Conservation (phyloP, 495 filamentous ascomycete genomes). For the Talaromyces ruber region DNA sequence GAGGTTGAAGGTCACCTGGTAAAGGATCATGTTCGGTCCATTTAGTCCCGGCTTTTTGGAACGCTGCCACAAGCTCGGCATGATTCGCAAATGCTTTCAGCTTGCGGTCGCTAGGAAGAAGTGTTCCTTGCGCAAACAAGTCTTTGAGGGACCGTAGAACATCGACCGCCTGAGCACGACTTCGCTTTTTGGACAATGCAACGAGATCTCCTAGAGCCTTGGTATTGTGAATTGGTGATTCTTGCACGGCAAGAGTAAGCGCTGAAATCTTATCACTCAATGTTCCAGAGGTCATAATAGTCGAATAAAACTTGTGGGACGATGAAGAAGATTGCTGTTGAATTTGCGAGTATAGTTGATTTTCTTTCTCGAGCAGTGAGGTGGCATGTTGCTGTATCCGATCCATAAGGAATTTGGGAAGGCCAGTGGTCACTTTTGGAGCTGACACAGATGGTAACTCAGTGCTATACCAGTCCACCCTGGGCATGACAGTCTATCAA, state of each 20-base stretch:
- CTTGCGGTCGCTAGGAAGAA: slow-evolving; percentile 76
- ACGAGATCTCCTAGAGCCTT: slow-evolving; percentile 82
- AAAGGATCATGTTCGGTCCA: slow-evolving; percentile 63
- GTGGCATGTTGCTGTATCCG: slow-evolving; percentile 69
- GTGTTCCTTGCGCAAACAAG: slow-evolving; percentile 77
- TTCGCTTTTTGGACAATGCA: slow-evolving; percentile 74
- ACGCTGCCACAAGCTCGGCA: slow-evolving; percentile 58
- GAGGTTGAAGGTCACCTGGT: slow-evolving; percentile 58
- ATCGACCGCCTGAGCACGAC: slow-evolving; percentile 85
- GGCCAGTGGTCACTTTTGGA: slow-evolving; percentile 36
- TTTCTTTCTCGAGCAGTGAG: slow-evolving; percentile 65
- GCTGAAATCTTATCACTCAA: slow-evolving; percentile 95
- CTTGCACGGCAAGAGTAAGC: slow-evolving; percentile 84
- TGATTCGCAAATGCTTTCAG: slow-evolving; percentile 73
- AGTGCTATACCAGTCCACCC: slow-evolving; percentile 78
- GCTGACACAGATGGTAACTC: slow-evolving; percentile 48
- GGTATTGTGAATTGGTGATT: slow-evolving; percentile 86
- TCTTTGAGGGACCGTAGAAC: slow-evolving; percentile 89
- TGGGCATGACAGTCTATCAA: slow-evolving; percentile 30
- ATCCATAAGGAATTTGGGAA: slow-evolving; percentile 52
- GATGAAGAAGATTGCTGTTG: slow-evolving; percentile 54
- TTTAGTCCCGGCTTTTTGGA: slow-evolving; percentile 44
- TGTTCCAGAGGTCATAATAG: slow-evolving; percentile 94
- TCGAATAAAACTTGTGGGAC: slow-evolving; percentile 86
- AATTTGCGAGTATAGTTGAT: slow-evolving; percentile 48